Evolutionary conservation across 495 filamentous ascomycete species (phyloP).

Genomic region (Penicillium tannophilum): DNA sequence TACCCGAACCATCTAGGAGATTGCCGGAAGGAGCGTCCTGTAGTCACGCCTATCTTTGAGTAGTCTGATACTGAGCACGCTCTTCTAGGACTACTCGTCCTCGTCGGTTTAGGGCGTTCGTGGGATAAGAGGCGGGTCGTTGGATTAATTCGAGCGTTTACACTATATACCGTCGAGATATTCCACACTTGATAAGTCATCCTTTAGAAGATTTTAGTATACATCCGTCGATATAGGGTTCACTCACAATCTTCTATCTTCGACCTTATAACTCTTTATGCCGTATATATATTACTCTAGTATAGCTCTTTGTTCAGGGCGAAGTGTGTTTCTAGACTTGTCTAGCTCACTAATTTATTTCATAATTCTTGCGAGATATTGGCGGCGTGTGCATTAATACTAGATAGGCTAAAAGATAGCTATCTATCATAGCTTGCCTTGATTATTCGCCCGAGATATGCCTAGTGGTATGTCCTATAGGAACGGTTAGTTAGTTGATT

Average conservation of each 20-base stretch:
- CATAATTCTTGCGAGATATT: constrained; percentile 3
- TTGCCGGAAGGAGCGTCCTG: neutral
- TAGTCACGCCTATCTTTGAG: constrained; percentile 2
- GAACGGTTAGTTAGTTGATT: neutral
- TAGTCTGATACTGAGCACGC: neutral
- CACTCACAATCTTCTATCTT: neutral
- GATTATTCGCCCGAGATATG: neutral
- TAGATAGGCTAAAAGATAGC: neutral
- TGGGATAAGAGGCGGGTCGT: neutral
- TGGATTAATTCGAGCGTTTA: neutral
- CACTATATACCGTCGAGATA: neutral
- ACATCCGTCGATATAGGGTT: neutral
- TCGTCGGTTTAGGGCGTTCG: neutral
- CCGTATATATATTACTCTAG: neutral
- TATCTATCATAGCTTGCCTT: neutral
- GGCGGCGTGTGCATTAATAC: neutral
- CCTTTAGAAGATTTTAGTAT: constrained; percentile 4
- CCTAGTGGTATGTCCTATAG: constrained; percentile 4
- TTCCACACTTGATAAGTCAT: neutral
- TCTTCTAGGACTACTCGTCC: neutral
- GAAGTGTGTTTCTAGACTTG: constrained; percentile 3
- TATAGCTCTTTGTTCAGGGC: neutral
- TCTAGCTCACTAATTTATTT: neutral
- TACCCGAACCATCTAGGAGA: constrained; percentile 2
- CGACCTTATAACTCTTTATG: constrained; percentile 2